A percentile compares a stretch with the other conserved stretches of the same genome.
These are phyloP conservation scores for Hordeum vulgare DNA, from an alignment of 176 grass and related monocot species.

Conservation along the genomic window MorexV3_pseudomolecules_assembly NC_058518.1:6756177-6756676, in stretches of 20 bases:
- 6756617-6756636: too few species aligned
- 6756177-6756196: slow-evolving; percentile 37
- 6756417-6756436: slow-evolving; percentile 60
- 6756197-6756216: slow-evolving; percentile 43
- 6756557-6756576: too few species aligned
- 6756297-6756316: slow-evolving; percentile 20
- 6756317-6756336: slow-evolving; percentile 63
- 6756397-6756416: slow-evolving; percentile 59
- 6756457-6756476: slow-evolving; percentile 18
- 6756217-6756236: not conserved
- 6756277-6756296: slow-evolving; percentile 79
- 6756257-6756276: slow-evolving; percentile 37
- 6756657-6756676: too few species aligned
- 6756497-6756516: too few species aligned
- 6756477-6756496: too few species aligned
- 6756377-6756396: slow-evolving; percentile 69
- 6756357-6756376: slow-evolving; percentile 50
- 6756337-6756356: slow-evolving; percentile 35
- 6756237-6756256: slow-evolving; percentile 42
- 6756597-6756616: too few species aligned
- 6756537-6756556: too few species aligned
- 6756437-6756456: slow-evolving; percentile 39
- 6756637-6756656: too few species aligned
- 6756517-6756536: too few species aligned
- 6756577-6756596: too few species aligned